Evolutionary conservation across 192 early-diverging fungal species (phyloP), one percentile per base, ranked within the genome.

Genomic region (Backusella circina): DNA sequence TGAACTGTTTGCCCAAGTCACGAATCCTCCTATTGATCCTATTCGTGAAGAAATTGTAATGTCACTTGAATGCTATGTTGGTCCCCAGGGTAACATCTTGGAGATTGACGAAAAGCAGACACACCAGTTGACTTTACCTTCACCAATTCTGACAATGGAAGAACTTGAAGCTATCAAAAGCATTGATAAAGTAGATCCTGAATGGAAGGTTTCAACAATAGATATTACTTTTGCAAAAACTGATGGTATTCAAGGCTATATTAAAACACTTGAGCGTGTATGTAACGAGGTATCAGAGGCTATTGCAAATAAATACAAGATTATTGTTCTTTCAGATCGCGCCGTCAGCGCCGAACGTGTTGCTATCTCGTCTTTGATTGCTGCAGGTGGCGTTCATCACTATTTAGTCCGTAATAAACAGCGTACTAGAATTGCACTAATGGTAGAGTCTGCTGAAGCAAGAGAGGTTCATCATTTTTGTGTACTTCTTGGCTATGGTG

Each of bases 41-140:
- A 98, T 99, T 80, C 95, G 98, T 79, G 97, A 99, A 84, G 92
- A 95, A 74, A 93, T 98, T 77, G 96, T 99, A 86, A 99, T 99
- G 98, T 96, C 95, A 30, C 88, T 97, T 31, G 89, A 92, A 38
- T 97, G 96, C 88, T 95, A 96, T 82, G 86, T 99, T n/a, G 98
- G 98, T 30, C 94, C 96, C 7, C 93, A 95, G 77, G 96, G 95
- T 50, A 99, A 99, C 77, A 86, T 99, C 70, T 88, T 99, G 64
- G 94, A 96, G 80, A 90, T 98, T 54, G 85, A 91, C 2, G 88
- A 89, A 72, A 77, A 78, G n/a, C 98, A 99, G 82, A 90, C 91
- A 68, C 88, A 90, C 71, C 90, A 94, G 33, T 81, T 99, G 65
- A 82, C 88, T 18, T 87, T 99, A 5, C 90, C 93, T 15, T 95